These are phyloP conservation scores for Wallacemonas sp. DNA, from an alignment of 208 protist genomes.

Conservation along the genomic window DNA sequence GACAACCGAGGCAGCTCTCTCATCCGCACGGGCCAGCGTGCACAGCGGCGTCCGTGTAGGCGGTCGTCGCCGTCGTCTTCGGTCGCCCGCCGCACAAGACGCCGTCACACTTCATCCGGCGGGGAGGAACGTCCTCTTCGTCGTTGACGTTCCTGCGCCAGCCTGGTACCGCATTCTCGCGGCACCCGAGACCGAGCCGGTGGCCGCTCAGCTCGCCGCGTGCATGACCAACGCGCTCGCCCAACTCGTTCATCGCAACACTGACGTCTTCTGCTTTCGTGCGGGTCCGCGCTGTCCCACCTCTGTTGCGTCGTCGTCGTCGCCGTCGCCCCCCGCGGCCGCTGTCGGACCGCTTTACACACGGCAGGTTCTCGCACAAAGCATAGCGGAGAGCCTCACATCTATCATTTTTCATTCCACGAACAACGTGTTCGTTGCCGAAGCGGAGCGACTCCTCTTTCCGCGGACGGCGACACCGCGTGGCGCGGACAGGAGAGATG, in stretches of 20 bases:
- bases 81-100: no score
- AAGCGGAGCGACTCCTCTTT: slow-evolving; percentile 60
- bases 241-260: slow-evolving; percentile 38
- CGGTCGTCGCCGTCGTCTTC: no score
- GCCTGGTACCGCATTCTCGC: background rate
- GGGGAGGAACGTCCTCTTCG: slow-evolving; percentile 26
- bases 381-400: slow-evolving; percentile 64
- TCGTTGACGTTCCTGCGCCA: slow-evolving; percentile 26
- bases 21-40: no score
- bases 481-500: background rate
- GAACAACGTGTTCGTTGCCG: slow-evolving; percentile 39
- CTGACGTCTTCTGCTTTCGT: slow-evolving; percentile 41
- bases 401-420: slow-evolving; percentile 48
- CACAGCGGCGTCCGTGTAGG: no score
- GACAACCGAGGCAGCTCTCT: no score
- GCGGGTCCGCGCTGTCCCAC: no score
- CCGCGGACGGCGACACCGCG: background rate
- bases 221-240: slow-evolving; percentile 33
- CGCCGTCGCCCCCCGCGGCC: background rate
- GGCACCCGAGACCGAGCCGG: background rate
- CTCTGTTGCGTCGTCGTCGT: no score
- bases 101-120: background rate
- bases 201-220: slow-evolving; percentile 28
- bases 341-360: background rate
- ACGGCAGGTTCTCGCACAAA: slow-evolving; percentile 29